A percentile compares a stretch with the other conserved stretches of the same genome.
Conservation (phyloP, 2,329 filamentous ascomycete species). For the Lasiodiplodia hormozganensis region DNA sequence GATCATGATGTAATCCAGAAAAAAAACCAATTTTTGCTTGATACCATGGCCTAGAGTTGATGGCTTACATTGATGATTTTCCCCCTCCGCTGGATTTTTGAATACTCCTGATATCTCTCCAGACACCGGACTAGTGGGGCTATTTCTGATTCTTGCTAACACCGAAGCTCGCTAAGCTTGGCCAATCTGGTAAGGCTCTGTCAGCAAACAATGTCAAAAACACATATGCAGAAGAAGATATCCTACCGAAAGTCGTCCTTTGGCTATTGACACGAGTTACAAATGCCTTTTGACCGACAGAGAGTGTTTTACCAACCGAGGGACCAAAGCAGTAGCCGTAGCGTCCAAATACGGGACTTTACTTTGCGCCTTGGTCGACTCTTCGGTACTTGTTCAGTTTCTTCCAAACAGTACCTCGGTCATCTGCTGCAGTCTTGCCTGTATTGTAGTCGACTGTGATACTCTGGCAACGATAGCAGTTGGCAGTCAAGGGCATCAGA, state of each 20-base stretch:
- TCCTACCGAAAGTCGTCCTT: neutral
- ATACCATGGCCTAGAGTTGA: no score
- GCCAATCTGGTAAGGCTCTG: no score
- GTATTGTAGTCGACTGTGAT: slow-evolving; percentile 76
- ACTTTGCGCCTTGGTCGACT: slow-evolving; percentile 72
- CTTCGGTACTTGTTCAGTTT: slow-evolving; percentile 73
- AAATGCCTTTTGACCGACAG: neutral
- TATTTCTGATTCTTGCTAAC: no score
- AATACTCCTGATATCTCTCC: no score
- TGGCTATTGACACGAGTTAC: neutral
- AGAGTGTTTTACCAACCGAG: neutral
- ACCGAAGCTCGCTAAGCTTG: no score
- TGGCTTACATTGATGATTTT: no score
- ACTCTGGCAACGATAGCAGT: slow-evolving; percentile 72
- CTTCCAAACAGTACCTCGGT: slow-evolving; percentile 69
- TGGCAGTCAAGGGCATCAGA: slow-evolving; percentile 46
- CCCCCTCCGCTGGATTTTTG: no score
- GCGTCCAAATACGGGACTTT: slow-evolving; percentile 71
- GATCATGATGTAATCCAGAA: neutral
- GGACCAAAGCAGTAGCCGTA: slow-evolving; percentile 19
- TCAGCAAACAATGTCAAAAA: no score
- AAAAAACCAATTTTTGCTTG: no score
- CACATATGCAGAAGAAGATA: no score
- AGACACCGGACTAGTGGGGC: no score
- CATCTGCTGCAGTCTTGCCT: slow-evolving; percentile 64